Conservation (phyloP, 768 basidiomycete genomes). For the Russula sp. region DNA sequence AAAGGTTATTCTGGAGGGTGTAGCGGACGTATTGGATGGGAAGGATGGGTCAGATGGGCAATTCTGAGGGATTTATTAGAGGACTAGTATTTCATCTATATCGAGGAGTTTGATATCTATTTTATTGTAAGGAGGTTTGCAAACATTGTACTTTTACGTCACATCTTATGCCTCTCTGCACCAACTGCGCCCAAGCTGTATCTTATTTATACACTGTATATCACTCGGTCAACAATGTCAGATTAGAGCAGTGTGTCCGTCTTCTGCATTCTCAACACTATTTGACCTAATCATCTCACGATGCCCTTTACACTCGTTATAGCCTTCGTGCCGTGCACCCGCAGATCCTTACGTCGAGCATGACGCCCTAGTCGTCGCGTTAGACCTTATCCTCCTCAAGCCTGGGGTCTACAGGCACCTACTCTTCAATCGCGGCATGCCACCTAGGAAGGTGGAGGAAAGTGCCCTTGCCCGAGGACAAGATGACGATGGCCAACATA, state of each 20-base stretch:
- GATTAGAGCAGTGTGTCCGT: conserved; percentile 82
- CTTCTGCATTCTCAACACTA: not conserved
- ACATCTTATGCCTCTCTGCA: conserved; percentile 74
- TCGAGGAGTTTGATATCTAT: conserved; percentile 16
- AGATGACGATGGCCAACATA: not conserved
- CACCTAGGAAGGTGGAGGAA: conserved; percentile 48
- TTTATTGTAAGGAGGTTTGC: not conserved
- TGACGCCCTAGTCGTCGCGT: conserved; percentile 64
- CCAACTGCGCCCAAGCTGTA: conserved; percentile 62
- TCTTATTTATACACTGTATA: conserved; percentile 80
- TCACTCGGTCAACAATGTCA: conserved; percentile 69
- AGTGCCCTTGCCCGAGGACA: not conserved
- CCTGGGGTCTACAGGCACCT: conserved; percentile 78
- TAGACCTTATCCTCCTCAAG: conserved; percentile 82
- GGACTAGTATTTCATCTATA: conserved; percentile 6
- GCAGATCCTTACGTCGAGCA: conserved; percentile 89
- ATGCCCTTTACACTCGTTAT: not conserved
- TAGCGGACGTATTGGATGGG: conserved; percentile 48
- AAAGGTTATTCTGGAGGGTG: conserved; percentile 77
- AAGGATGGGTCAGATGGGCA: conserved; percentile 5
- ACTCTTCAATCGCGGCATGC: conserved; percentile 72
- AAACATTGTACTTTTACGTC: conserved; percentile 11
- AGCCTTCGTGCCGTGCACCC: conserved; percentile 62
- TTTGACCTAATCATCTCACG: conserved; percentile 15
- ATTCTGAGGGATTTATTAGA: conserved; percentile 4